These are phyloP conservation scores for Lithohypha guttulata DNA, from an alignment of 2,329 filamentous ascomycete genomes.

Conservation along the genomic window DNA sequence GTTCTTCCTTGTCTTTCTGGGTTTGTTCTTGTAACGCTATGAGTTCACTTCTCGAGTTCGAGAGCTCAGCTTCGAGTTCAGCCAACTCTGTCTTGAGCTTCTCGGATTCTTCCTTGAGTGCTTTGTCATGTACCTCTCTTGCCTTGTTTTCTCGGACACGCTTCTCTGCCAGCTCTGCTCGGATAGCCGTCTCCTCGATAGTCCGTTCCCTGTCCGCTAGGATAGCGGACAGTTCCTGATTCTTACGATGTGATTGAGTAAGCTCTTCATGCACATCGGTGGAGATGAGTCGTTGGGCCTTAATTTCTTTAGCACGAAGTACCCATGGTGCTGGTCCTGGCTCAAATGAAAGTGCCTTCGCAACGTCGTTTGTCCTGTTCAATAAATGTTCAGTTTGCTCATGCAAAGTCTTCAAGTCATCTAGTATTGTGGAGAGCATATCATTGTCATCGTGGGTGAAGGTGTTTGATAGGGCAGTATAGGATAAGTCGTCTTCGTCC, in stretches of 20 bases:
- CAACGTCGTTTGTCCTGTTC: constrained; percentile 57
- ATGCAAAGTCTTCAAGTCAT: constrained; percentile 15
- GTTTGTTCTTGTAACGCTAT: constrained; percentile 30
- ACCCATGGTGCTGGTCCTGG: constrained; percentile 68
- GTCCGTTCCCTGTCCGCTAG: constrained; percentile 67
- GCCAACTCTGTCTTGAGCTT: constrained; percentile 27
- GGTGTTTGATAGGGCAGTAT: not conserved
- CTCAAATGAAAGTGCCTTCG: constrained; percentile 70
- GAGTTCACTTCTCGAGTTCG: constrained; percentile 30
- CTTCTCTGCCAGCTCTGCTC: constrained; percentile 85
- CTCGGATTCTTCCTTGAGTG: constrained; percentile 33
- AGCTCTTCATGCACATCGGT: constrained; percentile 80
- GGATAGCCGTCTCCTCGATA: constrained; percentile 71
- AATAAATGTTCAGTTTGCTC: constrained; percentile 49
- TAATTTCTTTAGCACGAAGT: constrained; percentile 68
- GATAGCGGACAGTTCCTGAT: constrained; percentile 63
- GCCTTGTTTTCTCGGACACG: constrained; percentile 73
- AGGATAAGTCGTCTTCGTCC: not conserved
- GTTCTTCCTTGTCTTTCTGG: constrained; percentile 31
- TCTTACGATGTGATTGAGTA: constrained; percentile 65
- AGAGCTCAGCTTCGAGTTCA: constrained; percentile 25
- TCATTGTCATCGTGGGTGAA: not conserved
- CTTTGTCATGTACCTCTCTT: constrained; percentile 49
- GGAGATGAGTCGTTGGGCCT: constrained; percentile 67
- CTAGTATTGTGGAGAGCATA: constrained; percentile 9